Percentiles rank a stretch among this genome's conserved stretches.
phyloP scores from a whole-genome alignment of 495 filamentous ascomycete genomes.

The Recurvomyces mirabilis region DNA sequence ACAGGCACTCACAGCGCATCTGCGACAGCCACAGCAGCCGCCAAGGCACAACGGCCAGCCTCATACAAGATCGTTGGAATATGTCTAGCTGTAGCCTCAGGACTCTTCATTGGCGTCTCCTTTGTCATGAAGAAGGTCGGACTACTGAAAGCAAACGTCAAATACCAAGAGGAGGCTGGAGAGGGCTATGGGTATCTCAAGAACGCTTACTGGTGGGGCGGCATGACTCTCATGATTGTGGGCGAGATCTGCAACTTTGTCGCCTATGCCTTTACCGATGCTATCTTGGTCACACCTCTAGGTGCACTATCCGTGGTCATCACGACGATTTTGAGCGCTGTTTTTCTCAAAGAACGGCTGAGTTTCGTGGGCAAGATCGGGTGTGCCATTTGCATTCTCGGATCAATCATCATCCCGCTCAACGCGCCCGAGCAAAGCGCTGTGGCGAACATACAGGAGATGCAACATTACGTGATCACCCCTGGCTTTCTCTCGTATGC shows the following conservation, averaged over 20 bases:
- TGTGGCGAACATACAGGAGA: conserved; percentile 75
- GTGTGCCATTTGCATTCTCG: conserved; percentile 89
- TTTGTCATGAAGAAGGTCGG: conserved; percentile 95
- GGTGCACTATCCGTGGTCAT: conserved; percentile 94
- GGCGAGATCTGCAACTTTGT: conserved; percentile 97
- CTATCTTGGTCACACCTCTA: conserved; percentile 87
- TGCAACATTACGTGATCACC: conserved; percentile 77
- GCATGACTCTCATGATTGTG: conserved; percentile 95
- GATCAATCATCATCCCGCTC: conserved; percentile 83
- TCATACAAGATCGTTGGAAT: conserved; percentile 84
- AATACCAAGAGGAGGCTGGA: conserved; percentile 91
- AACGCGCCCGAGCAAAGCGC: conserved; percentile 83
- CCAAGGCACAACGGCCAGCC: conserved; percentile 35
- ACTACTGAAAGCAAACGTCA: conserved; percentile 81
- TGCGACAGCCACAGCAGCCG: conserved; percentile 21
- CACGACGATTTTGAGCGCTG: conserved; percentile 83
- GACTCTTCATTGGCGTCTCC: conserved; percentile 86
- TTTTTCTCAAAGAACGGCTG: conserved; percentile 90
- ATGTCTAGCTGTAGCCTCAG: conserved; percentile 73
- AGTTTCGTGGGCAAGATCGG: conserved; percentile 94
- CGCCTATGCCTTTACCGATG: conserved; percentile 94
- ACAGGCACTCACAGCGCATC: conserved; percentile 21
- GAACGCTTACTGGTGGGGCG: conserved; percentile 89
- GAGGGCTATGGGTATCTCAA: conserved; percentile 98
- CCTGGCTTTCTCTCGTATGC: conserved; percentile 81